Evolutionary conservation across 345 rosid genomes (phyloP).

Genomic region (Syzygium grande): DNA sequence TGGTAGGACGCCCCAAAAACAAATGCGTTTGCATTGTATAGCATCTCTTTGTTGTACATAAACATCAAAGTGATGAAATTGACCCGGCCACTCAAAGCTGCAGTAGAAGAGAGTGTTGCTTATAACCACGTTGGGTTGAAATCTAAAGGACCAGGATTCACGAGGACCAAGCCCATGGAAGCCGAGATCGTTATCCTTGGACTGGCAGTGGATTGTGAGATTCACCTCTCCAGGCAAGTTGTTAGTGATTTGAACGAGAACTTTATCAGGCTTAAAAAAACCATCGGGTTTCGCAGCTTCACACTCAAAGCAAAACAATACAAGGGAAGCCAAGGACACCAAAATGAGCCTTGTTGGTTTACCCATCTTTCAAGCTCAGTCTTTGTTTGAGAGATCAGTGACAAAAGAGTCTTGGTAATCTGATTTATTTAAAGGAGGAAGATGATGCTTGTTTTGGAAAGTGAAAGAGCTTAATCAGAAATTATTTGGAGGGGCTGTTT

Average conservation of each 20-base stretch:
- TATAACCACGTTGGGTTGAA: background rate
- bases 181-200: background rate
- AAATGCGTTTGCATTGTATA: background rate
- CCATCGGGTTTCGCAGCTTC: background rate
- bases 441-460: too few species aligned
- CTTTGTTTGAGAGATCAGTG: background rate
- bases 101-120: background rate
- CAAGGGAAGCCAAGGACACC: background rate
- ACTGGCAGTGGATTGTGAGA: background rate
- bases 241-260: background rate
- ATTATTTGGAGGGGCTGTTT: too few species aligned
- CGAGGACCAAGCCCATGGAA: background rate
- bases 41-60: background rate
- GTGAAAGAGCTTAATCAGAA: too few species aligned
- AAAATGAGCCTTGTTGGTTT: background rate
- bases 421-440: too few species aligned
- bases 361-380: background rate
- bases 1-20: background rate
- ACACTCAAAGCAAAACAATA: background rate
- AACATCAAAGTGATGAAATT: background rate
- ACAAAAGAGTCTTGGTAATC: too few species aligned
- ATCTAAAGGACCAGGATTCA: background rate
- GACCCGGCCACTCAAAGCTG: background rate
- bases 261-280: background rate
- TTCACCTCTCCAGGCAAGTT: background rate